A percentile compares a stretch with the other conserved stretches of the same genome.
Conservation (phyloP, 2,329 filamentous ascomycete genomes). For the Chaetoscypha palmicola region DNA sequence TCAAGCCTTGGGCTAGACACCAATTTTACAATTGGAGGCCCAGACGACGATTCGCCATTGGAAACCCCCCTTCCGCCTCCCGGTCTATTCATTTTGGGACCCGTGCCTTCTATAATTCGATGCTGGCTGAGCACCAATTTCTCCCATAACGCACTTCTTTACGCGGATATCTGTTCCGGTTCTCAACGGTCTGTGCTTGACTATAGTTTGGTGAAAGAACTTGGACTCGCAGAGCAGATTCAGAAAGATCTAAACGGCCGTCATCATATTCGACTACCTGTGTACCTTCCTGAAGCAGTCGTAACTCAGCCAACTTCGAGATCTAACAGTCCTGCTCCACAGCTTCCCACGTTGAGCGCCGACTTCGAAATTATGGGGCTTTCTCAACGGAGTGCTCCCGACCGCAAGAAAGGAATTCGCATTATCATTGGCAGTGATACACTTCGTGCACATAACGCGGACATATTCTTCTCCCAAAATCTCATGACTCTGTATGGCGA, state of each 20-base stretch:
- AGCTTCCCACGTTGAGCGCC: slow-evolving; percentile 74
- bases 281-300: slow-evolving; percentile 88
- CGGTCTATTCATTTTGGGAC: slow-evolving; percentile 76
- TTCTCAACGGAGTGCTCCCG: slow-evolving; percentile 42
- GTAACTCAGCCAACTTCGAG: slow-evolving; percentile 69
- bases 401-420: slow-evolving; percentile 60
- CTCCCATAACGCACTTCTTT: slow-evolving; percentile 80
- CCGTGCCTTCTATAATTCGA: slow-evolving; percentile 87
- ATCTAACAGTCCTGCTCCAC: slow-evolving; percentile 64
- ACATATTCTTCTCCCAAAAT: slow-evolving; percentile 88
- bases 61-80: slow-evolving; percentile 72
- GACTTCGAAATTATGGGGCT: slow-evolving; percentile 67
- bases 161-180: slow-evolving; percentile 87
- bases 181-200: slow-evolving; percentile 84
- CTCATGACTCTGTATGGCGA: slow-evolving; percentile 81
- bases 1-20: slow-evolving; percentile 84
- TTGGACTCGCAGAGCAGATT: slow-evolving; percentile 63
- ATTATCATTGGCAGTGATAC: slow-evolving; percentile 88
- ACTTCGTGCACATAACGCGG: slow-evolving; percentile 77
- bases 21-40: slow-evolving; percentile 54
- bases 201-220: slow-evolving; percentile 63
- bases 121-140: slow-evolving; percentile 93
- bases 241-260: slow-evolving; percentile 58
- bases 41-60: slow-evolving; percentile 61
- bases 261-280: slow-evolving; percentile 65